phyloP scores from a whole-genome alignment of 225 moss, liverwort and hornwort species.

The Asterella californica region DNA sequence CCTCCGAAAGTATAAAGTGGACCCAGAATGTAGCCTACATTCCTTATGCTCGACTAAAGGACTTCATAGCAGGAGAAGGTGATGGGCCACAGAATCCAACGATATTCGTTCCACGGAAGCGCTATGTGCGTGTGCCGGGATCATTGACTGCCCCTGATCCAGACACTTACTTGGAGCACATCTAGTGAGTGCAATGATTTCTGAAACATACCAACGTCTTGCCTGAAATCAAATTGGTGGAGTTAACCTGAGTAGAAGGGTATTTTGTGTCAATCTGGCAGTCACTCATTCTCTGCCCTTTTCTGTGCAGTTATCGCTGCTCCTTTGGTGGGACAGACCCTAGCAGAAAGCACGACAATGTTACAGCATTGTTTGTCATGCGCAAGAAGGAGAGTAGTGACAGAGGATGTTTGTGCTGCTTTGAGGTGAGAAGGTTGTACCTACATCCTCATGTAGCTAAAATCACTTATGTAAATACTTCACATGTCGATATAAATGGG shows the following conservation, averaged over 20 bases:
- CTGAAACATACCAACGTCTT: not conserved
- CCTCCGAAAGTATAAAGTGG: slow-evolving; percentile 21
- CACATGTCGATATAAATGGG: slow-evolving; percentile 23
- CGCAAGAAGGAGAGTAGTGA: slow-evolving; percentile 22
- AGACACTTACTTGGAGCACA: slow-evolving; percentile 24
- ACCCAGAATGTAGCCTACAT: slow-evolving; percentile 19
- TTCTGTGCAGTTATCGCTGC: slow-evolving; percentile 19
- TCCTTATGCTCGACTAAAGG: slow-evolving; percentile 21
- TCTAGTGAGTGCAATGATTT: slow-evolving; percentile 10
- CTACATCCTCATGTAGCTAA: slow-evolving; percentile 23
- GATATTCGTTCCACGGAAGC: slow-evolving; percentile 18
- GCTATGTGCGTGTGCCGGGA: slow-evolving; percentile 14
- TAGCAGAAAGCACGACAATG: slow-evolving; percentile 7
- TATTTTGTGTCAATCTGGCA: not conserved
- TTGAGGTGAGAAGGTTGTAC: slow-evolving; percentile 30
- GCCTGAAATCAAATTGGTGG: not conserved
- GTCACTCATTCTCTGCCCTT: not conserved
- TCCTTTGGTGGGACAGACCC: slow-evolving; percentile 21
- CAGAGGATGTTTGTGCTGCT: slow-evolving; percentile 26
- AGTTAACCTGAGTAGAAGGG: not conserved
- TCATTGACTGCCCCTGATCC: slow-evolving; percentile 5
- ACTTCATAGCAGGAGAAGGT: slow-evolving; percentile 23
- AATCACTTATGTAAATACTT: slow-evolving; percentile 9
- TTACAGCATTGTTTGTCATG: slow-evolving; percentile 3
- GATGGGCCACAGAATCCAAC: slow-evolving; percentile 16